Conservation (phyloP, 495 filamentous ascomycete species). For the Pseudevernia furfuracea region DNA sequence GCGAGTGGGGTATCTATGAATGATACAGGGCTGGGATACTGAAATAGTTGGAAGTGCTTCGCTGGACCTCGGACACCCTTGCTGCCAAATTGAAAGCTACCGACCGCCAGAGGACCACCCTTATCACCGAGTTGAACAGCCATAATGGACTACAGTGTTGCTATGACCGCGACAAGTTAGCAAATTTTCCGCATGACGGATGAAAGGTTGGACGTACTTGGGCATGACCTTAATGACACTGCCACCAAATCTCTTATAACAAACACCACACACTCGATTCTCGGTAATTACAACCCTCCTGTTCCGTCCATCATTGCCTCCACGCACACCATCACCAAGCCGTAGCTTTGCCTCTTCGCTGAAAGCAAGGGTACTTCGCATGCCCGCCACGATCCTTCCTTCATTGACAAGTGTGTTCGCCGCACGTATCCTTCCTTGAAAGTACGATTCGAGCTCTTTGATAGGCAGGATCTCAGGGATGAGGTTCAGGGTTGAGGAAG, state of each 20-base stretch:
- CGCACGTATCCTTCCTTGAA: conserved; percentile 81
- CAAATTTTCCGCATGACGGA: not conserved
- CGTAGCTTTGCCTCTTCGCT: conserved; percentile 62
- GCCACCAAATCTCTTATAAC: conserved; percentile 83
- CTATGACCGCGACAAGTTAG: conserved; percentile 32
- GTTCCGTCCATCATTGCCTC: conserved; percentile 49
- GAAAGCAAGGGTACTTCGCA: conserved; percentile 67
- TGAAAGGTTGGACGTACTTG: conserved; percentile 41
- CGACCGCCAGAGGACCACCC: conserved; percentile 3
- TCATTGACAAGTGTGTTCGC: conserved; percentile 75
- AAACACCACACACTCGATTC: conserved; percentile 82
- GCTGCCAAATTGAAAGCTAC: conserved; percentile 2
- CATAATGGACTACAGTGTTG: conserved; percentile 72
- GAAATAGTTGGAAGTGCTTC: not conserved
- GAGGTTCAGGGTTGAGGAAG: conserved; percentile 70
- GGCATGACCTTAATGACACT: conserved; percentile 76
- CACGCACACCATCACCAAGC: conserved; percentile 51
- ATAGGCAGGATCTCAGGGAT: conserved; percentile 77
- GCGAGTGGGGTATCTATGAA: conserved; percentile 15
- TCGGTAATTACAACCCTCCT: conserved; percentile 72
- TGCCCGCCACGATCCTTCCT: conserved; percentile 60
- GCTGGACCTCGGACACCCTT: not conserved
- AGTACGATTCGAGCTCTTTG: conserved; percentile 78
- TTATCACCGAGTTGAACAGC: conserved; percentile 53
- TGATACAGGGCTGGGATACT: not conserved